These are phyloP conservation scores for Micromonas pusilla DNA, from an alignment of 139 green algal species.

Conservation along the genomic window DNA sequence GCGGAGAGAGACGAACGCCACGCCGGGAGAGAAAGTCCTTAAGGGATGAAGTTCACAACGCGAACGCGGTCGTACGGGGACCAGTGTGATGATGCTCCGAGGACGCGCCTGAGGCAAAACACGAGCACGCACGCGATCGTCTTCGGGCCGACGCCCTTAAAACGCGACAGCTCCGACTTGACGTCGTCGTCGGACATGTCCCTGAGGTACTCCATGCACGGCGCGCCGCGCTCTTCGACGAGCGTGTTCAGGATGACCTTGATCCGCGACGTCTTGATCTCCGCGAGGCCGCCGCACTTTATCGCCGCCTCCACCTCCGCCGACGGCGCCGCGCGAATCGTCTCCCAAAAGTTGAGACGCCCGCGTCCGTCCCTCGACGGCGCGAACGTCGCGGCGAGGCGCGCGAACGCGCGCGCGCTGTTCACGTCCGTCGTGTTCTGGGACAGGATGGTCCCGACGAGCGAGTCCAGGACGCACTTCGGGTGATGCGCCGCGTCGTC, in stretches of 20 bases:
- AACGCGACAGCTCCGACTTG: conserved; percentile 42
- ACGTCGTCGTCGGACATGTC: conserved; percentile 40
- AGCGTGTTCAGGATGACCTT: conserved; percentile 54
- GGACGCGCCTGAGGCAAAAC: conserved; percentile 57
- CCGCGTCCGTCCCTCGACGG: too few relatives aligned
- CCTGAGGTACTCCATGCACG: conserved; percentile 55
- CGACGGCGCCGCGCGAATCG: background rate
- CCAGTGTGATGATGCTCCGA: too few relatives aligned
- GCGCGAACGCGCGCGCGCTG: conserved; percentile 28
- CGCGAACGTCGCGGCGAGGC: conserved; percentile 30
- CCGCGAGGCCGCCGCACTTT: conserved; percentile 51
- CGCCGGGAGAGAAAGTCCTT: too few relatives aligned
- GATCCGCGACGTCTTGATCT: conserved; percentile 62
- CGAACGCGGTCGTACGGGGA: too few relatives aligned
- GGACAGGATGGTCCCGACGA: conserved; percentile 39
- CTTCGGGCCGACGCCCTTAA: conserved; percentile 61
- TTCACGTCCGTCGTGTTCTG: conserved; percentile 44
- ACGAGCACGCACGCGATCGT: conserved; percentile 62
- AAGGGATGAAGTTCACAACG: too few relatives aligned
- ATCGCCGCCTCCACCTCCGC: conserved; percentile 38
- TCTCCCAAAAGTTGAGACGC: too few relatives aligned
- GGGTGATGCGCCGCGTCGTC: background rate
- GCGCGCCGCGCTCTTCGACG: conserved; percentile 41
- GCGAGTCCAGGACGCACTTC: conserved; percentile 35
- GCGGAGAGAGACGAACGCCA: too few relatives aligned